Evolutionary conservation across 129 eudicot species (phyloP), one percentile per base, ranked within the genome.

Genomic region (Saposhnikovia divaricata): DNA sequence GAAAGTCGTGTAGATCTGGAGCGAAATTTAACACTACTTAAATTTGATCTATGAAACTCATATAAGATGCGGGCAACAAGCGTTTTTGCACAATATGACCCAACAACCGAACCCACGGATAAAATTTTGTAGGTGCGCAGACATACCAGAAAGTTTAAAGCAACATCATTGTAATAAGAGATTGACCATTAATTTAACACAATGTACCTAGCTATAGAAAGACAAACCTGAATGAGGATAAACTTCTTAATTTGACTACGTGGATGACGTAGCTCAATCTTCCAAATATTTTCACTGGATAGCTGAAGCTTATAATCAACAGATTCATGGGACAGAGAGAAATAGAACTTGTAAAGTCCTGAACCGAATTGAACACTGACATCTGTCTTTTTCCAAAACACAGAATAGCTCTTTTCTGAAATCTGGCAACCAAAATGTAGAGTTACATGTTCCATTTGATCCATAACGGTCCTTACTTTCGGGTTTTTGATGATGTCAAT

Each of bases 361-460:
- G 51, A 72, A n/a, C 90, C 90, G 72, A 88, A 86, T 73, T 80
- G 79, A 23, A 88, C 80, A 39, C 77, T 73, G 39, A 86, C 90
- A 75, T 78, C 37, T 5, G 61, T 31, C 21, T 23, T 65, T 68
- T 74, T 77, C 90, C 92, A 86, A 27, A 90, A 79, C 79, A 85
- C 87, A 23, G 84, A 76, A 84, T 81, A 88, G 71, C 63, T 82
- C 28, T 88, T 85, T 7, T 23, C 19, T 8, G 90, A 83, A 9
- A 83, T 81, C 82, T 88, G 92, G 63, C 96, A 88, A 44, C 96
- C 96, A 63, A 90, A 81, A 76, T 83, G 84, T 18, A 90, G 77
- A 37, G 57, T 80, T 31, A 83, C 28, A 12, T 61, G 15, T 40
- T 81, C 84, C 83, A 90, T 81, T 37, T 55, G 21, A 80, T 84